Evolutionary conservation across 768 basidiomycete species (phyloP).

Genomic region (Xerocomus spinulosus): DNA sequence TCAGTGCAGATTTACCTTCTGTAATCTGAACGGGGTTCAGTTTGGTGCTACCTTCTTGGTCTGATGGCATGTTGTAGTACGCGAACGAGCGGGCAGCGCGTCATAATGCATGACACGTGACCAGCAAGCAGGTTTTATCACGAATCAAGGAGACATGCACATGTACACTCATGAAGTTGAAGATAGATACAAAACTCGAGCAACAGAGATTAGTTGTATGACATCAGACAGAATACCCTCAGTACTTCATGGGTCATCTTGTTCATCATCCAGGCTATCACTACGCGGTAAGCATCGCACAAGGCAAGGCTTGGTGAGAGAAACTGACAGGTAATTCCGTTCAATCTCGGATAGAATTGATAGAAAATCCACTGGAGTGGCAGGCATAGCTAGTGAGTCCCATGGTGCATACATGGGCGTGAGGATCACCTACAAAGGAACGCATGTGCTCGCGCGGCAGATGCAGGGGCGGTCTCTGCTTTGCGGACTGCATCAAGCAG

Average conservation of each 20-base stretch:
- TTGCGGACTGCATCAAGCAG: constrained; percentile 80
- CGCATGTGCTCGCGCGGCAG: constrained; percentile 79
- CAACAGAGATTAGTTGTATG: not conserved
- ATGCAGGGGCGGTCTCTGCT: constrained; percentile 73
- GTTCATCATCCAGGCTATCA: constrained; percentile 45
- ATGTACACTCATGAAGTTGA: too few species aligned
- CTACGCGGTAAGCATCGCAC: constrained; percentile 23
- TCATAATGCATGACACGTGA: constrained; percentile 20
- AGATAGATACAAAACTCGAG: not conserved
- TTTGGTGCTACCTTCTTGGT: constrained; percentile 30
- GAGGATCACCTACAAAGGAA: constrained; percentile 63
- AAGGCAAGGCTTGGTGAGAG: not conserved
- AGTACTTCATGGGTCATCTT: constrained; percentile 42
- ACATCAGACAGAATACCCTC: constrained; percentile 23
- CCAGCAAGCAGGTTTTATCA: too few species aligned
- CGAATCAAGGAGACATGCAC: too few species aligned
- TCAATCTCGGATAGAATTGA: constrained; percentile 91
- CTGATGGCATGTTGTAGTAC: constrained; percentile 15
- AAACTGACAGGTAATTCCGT: constrained; percentile 74
- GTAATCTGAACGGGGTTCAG: constrained; percentile 50
- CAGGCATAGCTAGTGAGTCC: constrained; percentile 2
- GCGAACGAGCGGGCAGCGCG: not conserved
- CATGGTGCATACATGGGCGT: not conserved
- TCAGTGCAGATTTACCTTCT: constrained; percentile 48
- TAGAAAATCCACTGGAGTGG: constrained; percentile 76